These are phyloP conservation scores for Anisodus acutangulus DNA, from an alignment of 257 asterid genomes.

Conservation along the genomic window DNA sequence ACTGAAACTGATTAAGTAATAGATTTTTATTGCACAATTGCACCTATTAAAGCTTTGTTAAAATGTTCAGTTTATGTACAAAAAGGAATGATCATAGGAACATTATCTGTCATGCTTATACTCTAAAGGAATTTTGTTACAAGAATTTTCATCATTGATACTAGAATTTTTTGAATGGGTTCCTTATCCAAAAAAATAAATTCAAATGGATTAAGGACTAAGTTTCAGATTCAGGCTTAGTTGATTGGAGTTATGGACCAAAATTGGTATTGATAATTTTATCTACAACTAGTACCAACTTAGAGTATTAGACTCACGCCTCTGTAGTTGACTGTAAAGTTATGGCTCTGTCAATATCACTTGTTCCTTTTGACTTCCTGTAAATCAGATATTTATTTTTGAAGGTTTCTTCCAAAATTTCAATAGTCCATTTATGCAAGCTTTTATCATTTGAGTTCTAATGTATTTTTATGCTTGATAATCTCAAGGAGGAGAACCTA, in stretches of 20 bases:
- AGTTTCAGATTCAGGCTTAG: neutral
- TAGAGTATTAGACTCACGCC: neutral
- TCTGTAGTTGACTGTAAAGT: slow-evolving; percentile 1
- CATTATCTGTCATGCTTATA: neutral
- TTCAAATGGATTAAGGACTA: neutral
- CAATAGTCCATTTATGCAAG: neutral
- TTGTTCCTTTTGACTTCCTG: neutral
- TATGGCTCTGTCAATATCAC: neutral
- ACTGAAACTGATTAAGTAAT: neutral
- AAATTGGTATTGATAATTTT: neutral
- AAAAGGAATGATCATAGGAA: neutral
- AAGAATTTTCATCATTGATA: neutral
- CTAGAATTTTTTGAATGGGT: neutral
- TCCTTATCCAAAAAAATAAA: neutral
- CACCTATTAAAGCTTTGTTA: neutral
- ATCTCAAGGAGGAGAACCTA: slow-evolving; percentile 81
- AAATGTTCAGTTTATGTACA: neutral
- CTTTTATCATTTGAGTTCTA: slow-evolving; percentile 9
- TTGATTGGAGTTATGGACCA: neutral
- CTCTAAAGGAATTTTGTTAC: neutral
- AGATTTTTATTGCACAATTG: neutral
- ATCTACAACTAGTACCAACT: neutral
- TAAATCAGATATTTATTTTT: neutral
- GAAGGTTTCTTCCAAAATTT: neutral
- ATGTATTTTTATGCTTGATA: slow-evolving; percentile 26